Conservation (phyloP, 2,329 filamentous ascomycete species). For the Cryphonectria naterciae region DNA sequence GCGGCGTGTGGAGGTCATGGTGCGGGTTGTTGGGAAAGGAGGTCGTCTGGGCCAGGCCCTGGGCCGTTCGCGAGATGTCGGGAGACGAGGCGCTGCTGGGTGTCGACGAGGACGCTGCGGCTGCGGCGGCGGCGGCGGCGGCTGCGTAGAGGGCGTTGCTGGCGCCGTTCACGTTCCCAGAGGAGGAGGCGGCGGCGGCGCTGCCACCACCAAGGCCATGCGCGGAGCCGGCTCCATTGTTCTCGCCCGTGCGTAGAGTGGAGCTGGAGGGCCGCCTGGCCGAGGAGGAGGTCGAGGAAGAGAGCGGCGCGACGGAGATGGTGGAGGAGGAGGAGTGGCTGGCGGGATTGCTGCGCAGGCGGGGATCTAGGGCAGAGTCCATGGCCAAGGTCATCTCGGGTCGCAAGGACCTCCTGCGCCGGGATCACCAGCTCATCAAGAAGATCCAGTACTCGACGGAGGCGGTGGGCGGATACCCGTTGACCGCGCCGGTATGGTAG, state of each 20-base stretch:
- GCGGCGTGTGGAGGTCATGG: slow-evolving; percentile 19
- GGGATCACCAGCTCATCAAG: slow-evolving; percentile 7
- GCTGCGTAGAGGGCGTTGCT: slow-evolving; percentile 13
- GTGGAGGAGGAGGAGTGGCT: slow-evolving; percentile 16
- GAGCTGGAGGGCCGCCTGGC: not conserved
- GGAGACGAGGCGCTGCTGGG: slow-evolving; percentile 23
- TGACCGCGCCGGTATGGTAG: slow-evolving; percentile 11
- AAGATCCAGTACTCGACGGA: not conserved
- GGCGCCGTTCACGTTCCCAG: slow-evolving; percentile 10
- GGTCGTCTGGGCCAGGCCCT: slow-evolving; percentile 7
- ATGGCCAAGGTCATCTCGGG: slow-evolving; percentile 18
- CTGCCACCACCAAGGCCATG: slow-evolving; percentile 1
- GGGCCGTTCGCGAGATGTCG: slow-evolving; percentile 11
- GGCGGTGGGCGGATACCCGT: slow-evolving; percentile 3
- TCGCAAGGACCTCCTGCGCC: slow-evolving; percentile 13
- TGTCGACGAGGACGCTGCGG: slow-evolving; percentile 14
- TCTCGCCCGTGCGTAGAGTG: not conserved
- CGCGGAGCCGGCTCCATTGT: not conserved
- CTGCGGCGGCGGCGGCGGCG: slow-evolving; percentile 6
- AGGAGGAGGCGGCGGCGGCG: not conserved
- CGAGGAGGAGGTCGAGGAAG: slow-evolving; percentile 14
- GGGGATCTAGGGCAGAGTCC: slow-evolving; percentile 29
- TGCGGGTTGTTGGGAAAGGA: slow-evolving; percentile 14
- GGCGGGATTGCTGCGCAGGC: slow-evolving; percentile 27
- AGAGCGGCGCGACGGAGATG: slow-evolving; percentile 18